phyloP scores from a whole-genome alignment of 164 flowering plant species.

The Echeveria elegans region DNA sequence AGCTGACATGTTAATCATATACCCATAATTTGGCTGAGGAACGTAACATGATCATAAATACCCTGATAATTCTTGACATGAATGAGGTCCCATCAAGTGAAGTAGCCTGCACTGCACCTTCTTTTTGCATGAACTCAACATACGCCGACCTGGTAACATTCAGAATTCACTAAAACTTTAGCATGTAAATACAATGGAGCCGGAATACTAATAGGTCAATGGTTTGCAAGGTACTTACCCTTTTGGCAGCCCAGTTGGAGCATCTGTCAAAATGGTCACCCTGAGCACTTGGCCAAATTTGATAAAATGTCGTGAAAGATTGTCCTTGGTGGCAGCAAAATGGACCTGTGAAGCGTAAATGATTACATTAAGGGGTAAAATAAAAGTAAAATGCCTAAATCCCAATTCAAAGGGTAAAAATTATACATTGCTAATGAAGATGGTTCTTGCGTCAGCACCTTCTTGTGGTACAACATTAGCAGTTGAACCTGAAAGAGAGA shows the following conservation, averaged over 20 bases:
- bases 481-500: slow-evolving; percentile 40
- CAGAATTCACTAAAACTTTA: neutral
- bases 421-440: slow-evolving; percentile 85
- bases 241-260: slow-evolving; percentile 82
- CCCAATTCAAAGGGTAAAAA: neutral
- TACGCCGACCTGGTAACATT: slow-evolving; percentile 65
- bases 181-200: neutral
- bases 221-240: slow-evolving; percentile 41
- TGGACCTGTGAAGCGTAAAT: slow-evolving; percentile 53
- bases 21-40: neutral
- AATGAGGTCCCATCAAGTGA: slow-evolving; percentile 87
- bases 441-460: slow-evolving; percentile 78
- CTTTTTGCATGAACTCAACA: slow-evolving; percentile 75
- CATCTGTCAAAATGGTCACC: slow-evolving; percentile 72
- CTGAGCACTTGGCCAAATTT: slow-evolving; percentile 90
- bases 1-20: neutral
- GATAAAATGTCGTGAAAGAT: slow-evolving; percentile 81
- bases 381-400: neutral
- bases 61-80: slow-evolving; percentile 94
- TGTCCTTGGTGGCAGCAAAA: slow-evolving; percentile 93
- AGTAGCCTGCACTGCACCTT: slow-evolving; percentile 78
- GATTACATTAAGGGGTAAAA: neutral
- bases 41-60: slow-evolving; percentile 15
- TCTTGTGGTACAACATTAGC: slow-evolving; percentile 47
- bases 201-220: neutral